These are phyloP conservation scores for Penicillium fuscoglaucum DNA, from an alignment of 2,329 filamentous ascomycete genomes.

Conservation along the genomic window DNA sequence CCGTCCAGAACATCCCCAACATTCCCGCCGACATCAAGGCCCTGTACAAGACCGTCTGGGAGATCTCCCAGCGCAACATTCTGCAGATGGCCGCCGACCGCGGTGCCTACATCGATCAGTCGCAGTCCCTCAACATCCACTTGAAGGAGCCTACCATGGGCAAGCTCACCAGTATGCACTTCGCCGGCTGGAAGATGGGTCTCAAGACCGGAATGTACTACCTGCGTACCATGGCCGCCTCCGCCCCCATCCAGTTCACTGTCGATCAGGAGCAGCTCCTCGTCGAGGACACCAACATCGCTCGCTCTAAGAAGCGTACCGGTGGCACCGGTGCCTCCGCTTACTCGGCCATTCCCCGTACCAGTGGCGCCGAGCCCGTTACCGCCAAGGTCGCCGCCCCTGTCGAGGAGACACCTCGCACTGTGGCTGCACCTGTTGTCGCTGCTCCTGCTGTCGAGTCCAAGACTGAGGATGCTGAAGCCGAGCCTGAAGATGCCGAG, in stretches of 20 bases:
- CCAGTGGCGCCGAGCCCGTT: conserved; percentile 64
- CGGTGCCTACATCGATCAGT: conserved; percentile 98
- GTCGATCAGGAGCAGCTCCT: conserved; percentile 95
- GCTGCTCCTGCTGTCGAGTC: conserved; percentile 65
- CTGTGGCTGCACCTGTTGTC: conserved; percentile 62
- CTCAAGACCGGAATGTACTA: conserved; percentile 99
- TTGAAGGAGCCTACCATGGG: conserved; percentile 99
- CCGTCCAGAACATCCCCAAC: conserved; percentile 94
- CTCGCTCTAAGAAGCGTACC: conserved; percentile 69
- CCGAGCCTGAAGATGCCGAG: conserved; percentile 65
- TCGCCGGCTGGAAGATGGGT: conserved; percentile 97
- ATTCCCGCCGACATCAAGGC: conserved; percentile 94
- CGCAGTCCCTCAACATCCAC: conserved; percentile 98
- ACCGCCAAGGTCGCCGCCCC: conserved; percentile 50
- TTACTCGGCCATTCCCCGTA: conserved; percentile 63
- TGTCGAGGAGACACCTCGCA: conserved; percentile 25
- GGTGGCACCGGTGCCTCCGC: conserved; percentile 59
- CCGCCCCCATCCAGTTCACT: conserved; percentile 97
- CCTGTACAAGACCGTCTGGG: conserved; percentile 99
- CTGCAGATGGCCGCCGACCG: conserved; percentile 98
- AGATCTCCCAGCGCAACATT: conserved; percentile 93
- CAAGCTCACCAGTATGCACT: conserved; percentile 99
- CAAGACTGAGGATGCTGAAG: conserved; percentile 65
- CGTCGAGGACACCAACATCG: conserved; percentile 77
- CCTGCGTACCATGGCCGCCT: conserved; percentile 93